Evolutionary conservation across 768 basidiomycete species (phyloP).

Genomic region (Hygrocybe coccinea): DNA sequence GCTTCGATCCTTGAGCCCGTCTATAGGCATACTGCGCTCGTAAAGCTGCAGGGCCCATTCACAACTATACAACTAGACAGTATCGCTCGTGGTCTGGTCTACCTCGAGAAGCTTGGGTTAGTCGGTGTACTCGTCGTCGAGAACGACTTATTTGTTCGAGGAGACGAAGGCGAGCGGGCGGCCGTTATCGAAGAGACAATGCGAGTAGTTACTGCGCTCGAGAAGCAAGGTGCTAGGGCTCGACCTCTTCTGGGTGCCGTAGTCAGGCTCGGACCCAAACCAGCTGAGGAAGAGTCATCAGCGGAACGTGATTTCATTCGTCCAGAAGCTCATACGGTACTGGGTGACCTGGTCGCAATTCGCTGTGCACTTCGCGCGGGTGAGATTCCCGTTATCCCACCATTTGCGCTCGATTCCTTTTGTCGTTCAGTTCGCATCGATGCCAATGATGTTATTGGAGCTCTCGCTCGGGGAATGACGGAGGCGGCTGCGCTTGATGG

Average conservation of each 20-base stretch:
- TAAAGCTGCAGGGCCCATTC: conserved; percentile 96
- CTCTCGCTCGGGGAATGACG: conserved; percentile 82
- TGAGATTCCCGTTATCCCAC: conserved; percentile 93
- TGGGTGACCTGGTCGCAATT: conserved; percentile 76
- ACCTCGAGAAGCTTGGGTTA: conserved; percentile 92
- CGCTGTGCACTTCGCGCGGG: conserved; percentile 86
- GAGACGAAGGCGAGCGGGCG: conserved; percentile 64
- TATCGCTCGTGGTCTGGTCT: conserved; percentile 88
- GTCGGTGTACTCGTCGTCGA: conserved; percentile 95
- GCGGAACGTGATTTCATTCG: conserved; percentile 33
- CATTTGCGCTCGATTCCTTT: conserved; percentile 87
- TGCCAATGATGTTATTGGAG: conserved; percentile 83
- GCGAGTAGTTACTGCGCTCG: conserved; percentile 76
- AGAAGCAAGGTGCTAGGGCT: conserved; percentile 79
- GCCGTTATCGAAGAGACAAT: conserved; percentile 75
- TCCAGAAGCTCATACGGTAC: conserved; percentile 76
- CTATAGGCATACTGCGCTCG: conserved; percentile 81
- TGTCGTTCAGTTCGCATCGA: conserved; percentile 82
- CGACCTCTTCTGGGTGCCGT: conserved; percentile 86
- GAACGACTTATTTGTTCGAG: conserved; percentile 67
- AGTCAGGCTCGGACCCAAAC: conserved; percentile 77
- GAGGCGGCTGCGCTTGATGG: conserved; percentile 40
- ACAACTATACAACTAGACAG: conserved; percentile 89
- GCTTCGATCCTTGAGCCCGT: conserved; percentile 82
- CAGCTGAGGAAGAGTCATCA: conserved; percentile 36